Evolutionary conservation across 2,329 filamentous ascomycete species (phyloP).

Genomic region (Scopulariopsis brevicaulis): DNA sequence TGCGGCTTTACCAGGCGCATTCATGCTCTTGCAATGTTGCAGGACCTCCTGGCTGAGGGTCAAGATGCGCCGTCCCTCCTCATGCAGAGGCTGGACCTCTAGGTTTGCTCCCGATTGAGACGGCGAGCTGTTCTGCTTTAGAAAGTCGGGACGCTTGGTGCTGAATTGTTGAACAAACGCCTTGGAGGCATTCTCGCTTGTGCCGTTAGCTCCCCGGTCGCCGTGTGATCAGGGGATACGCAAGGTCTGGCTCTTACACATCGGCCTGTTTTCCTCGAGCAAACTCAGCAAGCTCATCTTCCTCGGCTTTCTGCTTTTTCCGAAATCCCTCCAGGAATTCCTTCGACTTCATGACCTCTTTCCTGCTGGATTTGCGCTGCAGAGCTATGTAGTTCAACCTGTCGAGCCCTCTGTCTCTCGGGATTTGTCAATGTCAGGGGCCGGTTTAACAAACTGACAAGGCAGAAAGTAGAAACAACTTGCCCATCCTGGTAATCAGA

Average conservation of each 20-base stretch:
- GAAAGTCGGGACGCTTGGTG: neutral
- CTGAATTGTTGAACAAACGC: neutral
- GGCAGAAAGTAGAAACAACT: neutral
- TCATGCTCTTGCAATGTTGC: constrained; percentile 5
- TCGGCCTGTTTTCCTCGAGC: neutral
- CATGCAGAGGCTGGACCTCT: neutral
- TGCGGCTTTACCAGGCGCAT: constrained; percentile 1
- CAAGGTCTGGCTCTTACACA: neutral
- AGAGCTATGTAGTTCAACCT: neutral
- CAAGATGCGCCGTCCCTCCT: neutral
- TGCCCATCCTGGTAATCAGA: neutral
- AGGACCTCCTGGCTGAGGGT: constrained; percentile 1
- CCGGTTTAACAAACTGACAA: neutral
- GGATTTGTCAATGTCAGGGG: neutral
- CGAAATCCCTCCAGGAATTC: neutral
- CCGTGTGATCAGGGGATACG: too few relatives aligned
- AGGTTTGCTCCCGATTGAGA: neutral
- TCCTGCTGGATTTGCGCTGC: constrained; percentile 1
- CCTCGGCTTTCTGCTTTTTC: neutral
- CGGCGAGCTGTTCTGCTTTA: neutral
- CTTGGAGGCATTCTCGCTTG: neutral
- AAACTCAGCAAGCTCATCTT: neutral
- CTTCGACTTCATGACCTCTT: neutral
- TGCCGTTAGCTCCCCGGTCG: neutral
- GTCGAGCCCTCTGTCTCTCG: neutral